Conservation (phyloP, 1,284 basidiomycete species). For the Athelia sp. region DNA sequence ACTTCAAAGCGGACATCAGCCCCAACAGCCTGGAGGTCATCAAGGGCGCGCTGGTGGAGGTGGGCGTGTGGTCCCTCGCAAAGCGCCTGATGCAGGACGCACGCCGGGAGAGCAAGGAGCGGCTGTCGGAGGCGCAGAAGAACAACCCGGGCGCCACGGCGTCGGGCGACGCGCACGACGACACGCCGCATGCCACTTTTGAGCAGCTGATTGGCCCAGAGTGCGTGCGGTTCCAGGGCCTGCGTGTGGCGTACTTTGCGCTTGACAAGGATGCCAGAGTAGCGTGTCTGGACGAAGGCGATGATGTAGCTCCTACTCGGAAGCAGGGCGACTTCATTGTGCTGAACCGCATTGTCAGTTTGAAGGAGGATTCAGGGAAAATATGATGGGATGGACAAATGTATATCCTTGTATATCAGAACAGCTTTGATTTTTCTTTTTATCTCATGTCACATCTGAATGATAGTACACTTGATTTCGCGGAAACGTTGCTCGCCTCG, state of each 20-base stretch:
- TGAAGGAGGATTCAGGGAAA: constrained; percentile 97
- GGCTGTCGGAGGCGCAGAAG: constrained; percentile 62
- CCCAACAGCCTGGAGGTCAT: constrained; percentile 77
- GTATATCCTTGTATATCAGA: no score
- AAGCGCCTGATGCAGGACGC: constrained; percentile 67
- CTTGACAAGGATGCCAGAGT: constrained; percentile 83
- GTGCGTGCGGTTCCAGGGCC: constrained; percentile 93
- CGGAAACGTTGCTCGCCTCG: no score
- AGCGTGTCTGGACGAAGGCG: constrained; percentile 54
- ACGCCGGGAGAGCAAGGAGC: constrained; percentile 56
- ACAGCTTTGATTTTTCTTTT: no score
- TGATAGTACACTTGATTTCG: no score
- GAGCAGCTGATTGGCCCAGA: constrained; percentile 90
- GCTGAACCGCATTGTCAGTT: constrained; percentile 88
- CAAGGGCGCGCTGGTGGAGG: constrained; percentile 80
- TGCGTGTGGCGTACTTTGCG: constrained; percentile 94
- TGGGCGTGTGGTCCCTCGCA: constrained; percentile 86
- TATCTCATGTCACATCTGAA: no score
- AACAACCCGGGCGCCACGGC: constrained; percentile 31
- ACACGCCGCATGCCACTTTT: constrained; percentile 65
- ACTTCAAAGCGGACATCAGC: constrained; percentile 79
- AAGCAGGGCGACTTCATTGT: constrained; percentile 76
- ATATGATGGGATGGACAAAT: neutral
- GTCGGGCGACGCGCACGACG: constrained; percentile 27
- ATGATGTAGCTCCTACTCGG: constrained; percentile 35